A percentile compares a stretch with the other conserved stretches of the same genome.
These are phyloP conservation scores for Chlorella sorokiniana DNA, from an alignment of 139 green algal species.

Conservation along the genomic window DNA sequence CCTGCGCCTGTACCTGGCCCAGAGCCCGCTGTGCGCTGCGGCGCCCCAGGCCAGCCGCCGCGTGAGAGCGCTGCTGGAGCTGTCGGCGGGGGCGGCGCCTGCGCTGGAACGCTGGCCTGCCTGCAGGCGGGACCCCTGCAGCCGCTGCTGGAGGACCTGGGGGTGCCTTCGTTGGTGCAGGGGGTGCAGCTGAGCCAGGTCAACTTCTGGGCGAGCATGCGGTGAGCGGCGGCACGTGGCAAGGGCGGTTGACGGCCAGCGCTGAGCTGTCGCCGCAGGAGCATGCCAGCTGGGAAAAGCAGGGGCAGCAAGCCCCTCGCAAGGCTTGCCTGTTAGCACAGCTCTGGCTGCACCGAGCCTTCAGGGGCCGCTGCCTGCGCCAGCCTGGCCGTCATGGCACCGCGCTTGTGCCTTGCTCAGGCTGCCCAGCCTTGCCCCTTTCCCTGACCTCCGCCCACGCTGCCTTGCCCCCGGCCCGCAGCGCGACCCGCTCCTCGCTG, in stretches of 20 bases:
- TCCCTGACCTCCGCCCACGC: too few relatives aligned
- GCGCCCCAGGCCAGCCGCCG: slow-evolving; percentile 14
- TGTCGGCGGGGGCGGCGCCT: background rate
- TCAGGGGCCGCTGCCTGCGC: too few relatives aligned
- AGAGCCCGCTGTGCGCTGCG: slow-evolving; percentile 31
- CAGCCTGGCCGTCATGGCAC: too few relatives aligned
- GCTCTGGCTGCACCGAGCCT: too few relatives aligned
- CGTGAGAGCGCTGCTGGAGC: background rate
- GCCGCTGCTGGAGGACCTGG: slow-evolving; percentile 22
- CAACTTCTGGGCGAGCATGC: slow-evolving; percentile 34
- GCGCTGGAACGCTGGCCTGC: background rate
- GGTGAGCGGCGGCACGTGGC: slow-evolving; percentile 3
- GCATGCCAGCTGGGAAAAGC: too few relatives aligned
- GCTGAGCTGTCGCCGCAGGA: background rate
- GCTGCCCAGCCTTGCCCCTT: background rate
- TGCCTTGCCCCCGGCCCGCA: too few relatives aligned
- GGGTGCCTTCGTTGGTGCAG: slow-evolving; percentile 1
- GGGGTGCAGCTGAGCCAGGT: background rate
- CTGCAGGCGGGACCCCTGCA: slow-evolving; percentile 23
- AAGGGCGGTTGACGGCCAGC: background rate
- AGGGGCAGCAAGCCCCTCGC: too few relatives aligned
- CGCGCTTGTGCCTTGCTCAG: too few relatives aligned
- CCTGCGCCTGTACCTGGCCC: slow-evolving; percentile 42
- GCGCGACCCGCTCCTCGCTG: slow-evolving; percentile 53
- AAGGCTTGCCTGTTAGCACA: too few relatives aligned